Conservation (phyloP, 306 rosid genomes). For the Quercus alba region DNA sequence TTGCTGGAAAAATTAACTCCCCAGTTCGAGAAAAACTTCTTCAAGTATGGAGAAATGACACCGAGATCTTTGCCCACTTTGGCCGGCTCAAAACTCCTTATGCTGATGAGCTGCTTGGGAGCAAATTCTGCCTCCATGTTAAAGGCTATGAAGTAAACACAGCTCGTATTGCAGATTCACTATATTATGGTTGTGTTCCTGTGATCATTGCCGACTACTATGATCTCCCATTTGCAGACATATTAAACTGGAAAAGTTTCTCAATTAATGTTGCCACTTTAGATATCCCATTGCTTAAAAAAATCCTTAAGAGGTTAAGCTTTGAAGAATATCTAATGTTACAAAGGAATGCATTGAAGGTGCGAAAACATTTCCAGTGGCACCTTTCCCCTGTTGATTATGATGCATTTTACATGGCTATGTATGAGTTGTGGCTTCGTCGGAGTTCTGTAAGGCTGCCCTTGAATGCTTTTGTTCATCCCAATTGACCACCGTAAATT, state of each 20-base stretch:
- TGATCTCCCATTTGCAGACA: slow-evolving; percentile 76
- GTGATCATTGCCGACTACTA: slow-evolving; percentile 74
- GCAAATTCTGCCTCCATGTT: slow-evolving; percentile 89
- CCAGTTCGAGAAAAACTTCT: slow-evolving; percentile 46
- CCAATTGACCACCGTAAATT: not conserved
- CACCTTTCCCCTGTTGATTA: slow-evolving; percentile 56
- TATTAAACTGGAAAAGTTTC: slow-evolving; percentile 71
- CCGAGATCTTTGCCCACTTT: slow-evolving; percentile 66
- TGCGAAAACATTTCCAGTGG: slow-evolving; percentile 80
- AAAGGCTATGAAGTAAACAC: slow-evolving; percentile 92
- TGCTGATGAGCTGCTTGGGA: slow-evolving; percentile 64
- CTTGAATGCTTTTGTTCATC: slow-evolving; percentile 5
- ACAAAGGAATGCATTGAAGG: slow-evolving; percentile 60
- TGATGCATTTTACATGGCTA: slow-evolving; percentile 79
- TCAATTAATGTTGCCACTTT: slow-evolving; percentile 49
- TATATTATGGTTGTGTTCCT: slow-evolving; percentile 83
- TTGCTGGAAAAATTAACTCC: slow-evolving; percentile 79
- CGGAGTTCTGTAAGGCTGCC: slow-evolving; percentile 44
- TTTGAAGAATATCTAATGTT: slow-evolving; percentile 43
- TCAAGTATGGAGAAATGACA: slow-evolving; percentile 61
- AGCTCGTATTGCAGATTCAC: slow-evolving; percentile 71
- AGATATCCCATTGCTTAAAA: slow-evolving; percentile 65
- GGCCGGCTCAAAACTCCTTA: slow-evolving; percentile 77
- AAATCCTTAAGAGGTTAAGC: slow-evolving; percentile 51
- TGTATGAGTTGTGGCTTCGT: slow-evolving; percentile 88